Evolutionary conservation across 345 rosid species (phyloP).

Genomic region (Punica granatum): DNA sequence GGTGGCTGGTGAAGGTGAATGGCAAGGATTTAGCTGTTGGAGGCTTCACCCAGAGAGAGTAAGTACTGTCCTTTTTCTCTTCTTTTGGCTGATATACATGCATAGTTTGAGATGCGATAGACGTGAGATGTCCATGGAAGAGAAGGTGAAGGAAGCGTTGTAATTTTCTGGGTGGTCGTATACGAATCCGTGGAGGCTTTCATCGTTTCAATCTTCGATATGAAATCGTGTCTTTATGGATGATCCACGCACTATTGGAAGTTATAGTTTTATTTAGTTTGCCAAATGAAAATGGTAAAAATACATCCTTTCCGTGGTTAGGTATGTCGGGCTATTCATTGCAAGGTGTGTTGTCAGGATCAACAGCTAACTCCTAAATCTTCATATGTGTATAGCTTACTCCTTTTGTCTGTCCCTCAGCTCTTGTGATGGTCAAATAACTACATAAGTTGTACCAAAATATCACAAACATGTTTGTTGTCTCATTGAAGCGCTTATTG

Average conservation of each 20-base stretch:
- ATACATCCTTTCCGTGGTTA: background rate
- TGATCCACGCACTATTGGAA: background rate
- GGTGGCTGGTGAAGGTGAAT: slow-evolving; percentile 30
- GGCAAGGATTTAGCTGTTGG: slow-evolving; percentile 25
- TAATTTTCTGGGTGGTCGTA: background rate
- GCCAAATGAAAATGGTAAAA: background rate
- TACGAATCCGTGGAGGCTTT: too few relatives aligned
- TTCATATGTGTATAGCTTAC: too few relatives aligned
- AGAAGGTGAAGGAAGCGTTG: background rate
- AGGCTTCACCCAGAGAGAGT: slow-evolving; percentile 31
- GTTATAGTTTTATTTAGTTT: background rate
- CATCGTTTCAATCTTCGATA: too few relatives aligned
- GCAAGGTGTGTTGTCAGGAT: background rate
- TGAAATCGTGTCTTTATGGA: background rate
- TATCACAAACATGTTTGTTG: too few relatives aligned
- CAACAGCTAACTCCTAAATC: background rate
- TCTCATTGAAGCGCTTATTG: too few relatives aligned
- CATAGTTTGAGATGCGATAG: background rate
- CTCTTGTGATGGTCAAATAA: too few relatives aligned
- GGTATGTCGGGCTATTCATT: background rate
- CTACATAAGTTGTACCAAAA: too few relatives aligned
- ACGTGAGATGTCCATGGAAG: background rate
- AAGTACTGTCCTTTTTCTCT: slow-evolving; percentile 12
- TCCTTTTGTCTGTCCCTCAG: too few relatives aligned
- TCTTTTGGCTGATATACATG: background rate